phyloP scores from a whole-genome alignment of 225 moss, liverwort and hornwort genomes.

The Pseudoscleropodium purum region DNA sequence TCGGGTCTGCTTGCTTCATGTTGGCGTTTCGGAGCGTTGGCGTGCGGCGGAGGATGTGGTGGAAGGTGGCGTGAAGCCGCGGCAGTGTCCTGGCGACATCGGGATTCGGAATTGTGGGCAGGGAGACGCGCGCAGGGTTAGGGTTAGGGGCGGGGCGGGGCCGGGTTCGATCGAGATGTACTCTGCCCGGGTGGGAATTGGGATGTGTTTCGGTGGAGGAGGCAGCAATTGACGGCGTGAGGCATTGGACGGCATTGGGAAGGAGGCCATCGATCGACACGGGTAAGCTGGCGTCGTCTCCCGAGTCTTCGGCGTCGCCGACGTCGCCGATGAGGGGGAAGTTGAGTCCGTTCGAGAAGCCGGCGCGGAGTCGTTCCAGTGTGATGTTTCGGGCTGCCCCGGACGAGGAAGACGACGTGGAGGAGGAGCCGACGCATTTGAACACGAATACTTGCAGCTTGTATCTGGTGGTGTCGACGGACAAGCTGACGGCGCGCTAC shows the following conservation, averaged over 20 bases:
- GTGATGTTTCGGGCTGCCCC: constrained; percentile 26
- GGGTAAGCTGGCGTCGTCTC: constrained; percentile 53
- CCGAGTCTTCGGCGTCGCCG: neutral
- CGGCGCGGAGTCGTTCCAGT: constrained; percentile 12
- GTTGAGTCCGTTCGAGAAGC: constrained; percentile 18
- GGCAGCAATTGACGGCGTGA: neutral
- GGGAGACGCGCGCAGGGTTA: neutral
- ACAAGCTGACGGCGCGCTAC: constrained; percentile 81
- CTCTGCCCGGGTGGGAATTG: neutral
- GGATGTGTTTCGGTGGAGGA: neutral
- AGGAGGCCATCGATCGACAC: constrained; percentile 73
- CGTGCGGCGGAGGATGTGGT: constrained; percentile 1
- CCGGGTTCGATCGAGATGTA: neutral
- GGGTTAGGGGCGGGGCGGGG: neutral
- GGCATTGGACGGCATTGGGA: constrained; percentile 41
- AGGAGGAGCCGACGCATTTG: constrained; percentile 78
- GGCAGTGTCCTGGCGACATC: neutral
- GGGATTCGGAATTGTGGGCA: neutral
- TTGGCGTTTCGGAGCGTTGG: neutral
- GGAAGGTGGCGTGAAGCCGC: neutral
- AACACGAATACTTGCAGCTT: constrained; percentile 84
- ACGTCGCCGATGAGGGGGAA: constrained; percentile 6
- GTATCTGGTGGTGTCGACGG: constrained; percentile 75
- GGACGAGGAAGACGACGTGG: constrained; percentile 51
- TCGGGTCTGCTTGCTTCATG: neutral